Evolutionary conservation across 257 asterid genomes (phyloP).

Genomic region (Apocynum venetum): DNA sequence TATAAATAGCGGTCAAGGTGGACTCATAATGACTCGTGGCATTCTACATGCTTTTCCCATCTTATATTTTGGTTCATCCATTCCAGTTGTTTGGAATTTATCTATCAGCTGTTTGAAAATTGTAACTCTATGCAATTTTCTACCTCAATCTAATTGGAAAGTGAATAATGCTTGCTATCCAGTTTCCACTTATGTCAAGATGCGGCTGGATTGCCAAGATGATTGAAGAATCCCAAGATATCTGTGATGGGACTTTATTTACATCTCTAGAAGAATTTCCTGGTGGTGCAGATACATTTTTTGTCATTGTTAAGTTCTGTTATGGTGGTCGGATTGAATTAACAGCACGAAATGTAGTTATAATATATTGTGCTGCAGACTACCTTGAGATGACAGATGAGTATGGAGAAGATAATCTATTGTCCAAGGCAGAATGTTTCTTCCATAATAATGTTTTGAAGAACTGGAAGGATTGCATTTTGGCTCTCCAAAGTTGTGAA

Average conservation of each 20-base stretch:
- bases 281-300: conserved; percentile 69
- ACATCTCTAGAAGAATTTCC: conserved; percentile 64
- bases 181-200: conserved; percentile 91
- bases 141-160: background rate
- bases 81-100: background rate
- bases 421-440: conserved; percentile 59
- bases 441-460: conserved; percentile 59
- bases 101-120: background rate
- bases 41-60: background rate
- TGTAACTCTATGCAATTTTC: background rate
- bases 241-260: conserved; percentile 24
- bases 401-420: conserved; percentile 76
- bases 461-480: conserved; percentile 84
- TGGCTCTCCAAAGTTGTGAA: conserved; percentile 87
- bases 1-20: background rate
- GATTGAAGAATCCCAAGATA: conserved; percentile 47
- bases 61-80: background rate
- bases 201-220: conserved; percentile 69
- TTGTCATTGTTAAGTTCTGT: conserved; percentile 63
- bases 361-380: conserved; percentile 78
- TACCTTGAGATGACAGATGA: conserved; percentile 78
- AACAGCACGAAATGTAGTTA: conserved; percentile 68
- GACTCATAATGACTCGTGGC: background rate
- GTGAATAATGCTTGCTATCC: conserved; percentile 22
- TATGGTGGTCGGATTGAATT: conserved; percentile 62